These are phyloP conservation scores for Globisporangium spinosum DNA, from an alignment of 352 stramenopile species.

Conservation along the genomic window DNA sequence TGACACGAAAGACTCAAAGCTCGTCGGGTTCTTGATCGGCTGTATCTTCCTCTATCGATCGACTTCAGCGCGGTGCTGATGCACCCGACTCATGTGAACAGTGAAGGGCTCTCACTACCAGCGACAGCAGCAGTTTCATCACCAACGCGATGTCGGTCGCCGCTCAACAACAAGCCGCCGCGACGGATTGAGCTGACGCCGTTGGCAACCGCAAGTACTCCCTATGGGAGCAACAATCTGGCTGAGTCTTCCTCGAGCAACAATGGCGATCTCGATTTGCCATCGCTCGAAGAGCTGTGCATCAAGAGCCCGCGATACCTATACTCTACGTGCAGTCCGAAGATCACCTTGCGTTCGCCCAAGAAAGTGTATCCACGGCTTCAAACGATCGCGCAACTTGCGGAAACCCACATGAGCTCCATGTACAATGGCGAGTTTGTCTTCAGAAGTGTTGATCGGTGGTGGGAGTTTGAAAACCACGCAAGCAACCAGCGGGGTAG, in stretches of 20 bases:
- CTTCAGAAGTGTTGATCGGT: conserved; percentile 37
- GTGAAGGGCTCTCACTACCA: neutral
- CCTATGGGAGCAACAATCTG: neutral
- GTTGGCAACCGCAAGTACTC: neutral
- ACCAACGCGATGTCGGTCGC: conserved; percentile 1
- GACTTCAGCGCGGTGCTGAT: neutral
- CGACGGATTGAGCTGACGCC: conserved; percentile 13
- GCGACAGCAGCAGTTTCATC: neutral
- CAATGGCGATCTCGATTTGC: neutral
- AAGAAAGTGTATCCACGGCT: conserved; percentile 26
- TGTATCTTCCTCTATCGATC: neutral
- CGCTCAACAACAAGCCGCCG: neutral
- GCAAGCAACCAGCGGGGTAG: neutral
- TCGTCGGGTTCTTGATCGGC: neutral
- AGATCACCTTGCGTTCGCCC: neutral
- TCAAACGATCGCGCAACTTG: conserved; percentile 45
- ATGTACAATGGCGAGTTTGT: conserved; percentile 48
- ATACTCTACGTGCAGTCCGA: no score
- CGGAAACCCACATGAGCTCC: conserved; percentile 29
- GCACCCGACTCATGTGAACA: neutral
- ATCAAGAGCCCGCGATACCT: neutral
- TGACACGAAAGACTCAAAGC: neutral
- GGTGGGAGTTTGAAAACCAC: conserved; percentile 24
- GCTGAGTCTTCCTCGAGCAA: neutral
- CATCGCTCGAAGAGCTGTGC: neutral